These are phyloP conservation scores for Plectosphaerella sp. DNA, from an alignment of 2,329 filamentous ascomycete species.

Conservation along the genomic window DNA sequence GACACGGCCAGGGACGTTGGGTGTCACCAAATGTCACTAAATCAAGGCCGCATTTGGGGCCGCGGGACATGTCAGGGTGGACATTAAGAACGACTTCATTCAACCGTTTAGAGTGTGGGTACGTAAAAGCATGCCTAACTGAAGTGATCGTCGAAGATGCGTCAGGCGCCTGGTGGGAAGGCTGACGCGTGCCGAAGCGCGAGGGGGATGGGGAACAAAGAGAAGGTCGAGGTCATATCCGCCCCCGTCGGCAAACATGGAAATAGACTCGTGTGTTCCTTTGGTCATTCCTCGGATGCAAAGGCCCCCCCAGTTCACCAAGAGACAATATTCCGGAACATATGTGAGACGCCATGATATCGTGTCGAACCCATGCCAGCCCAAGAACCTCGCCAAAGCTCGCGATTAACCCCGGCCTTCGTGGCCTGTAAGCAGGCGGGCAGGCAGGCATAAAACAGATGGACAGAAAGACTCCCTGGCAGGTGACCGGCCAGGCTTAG, in stretches of 20 bases:
- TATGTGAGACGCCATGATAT: constrained; percentile 24
- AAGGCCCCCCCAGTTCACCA: constrained; percentile 9
- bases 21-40: too few species aligned
- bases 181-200: constrained; percentile 7
- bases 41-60: too few species aligned
- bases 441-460: background rate
- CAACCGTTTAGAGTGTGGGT: constrained; percentile 6
- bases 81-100: constrained; percentile 15
- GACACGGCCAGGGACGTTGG: too few species aligned
- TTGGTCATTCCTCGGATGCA: constrained; percentile 12
- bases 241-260: constrained; percentile 17
- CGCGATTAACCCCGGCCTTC: constrained; percentile 2
- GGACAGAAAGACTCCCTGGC: background rate
- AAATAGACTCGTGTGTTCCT: constrained; percentile 14
- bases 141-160: constrained; percentile 12
- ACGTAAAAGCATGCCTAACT: constrained; percentile 14
- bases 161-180: background rate
- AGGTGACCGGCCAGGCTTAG: constrained; percentile 36
- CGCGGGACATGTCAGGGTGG: background rate
- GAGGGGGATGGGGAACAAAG: constrained; percentile 11
- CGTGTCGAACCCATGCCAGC: constrained; percentile 15
- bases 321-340: constrained; percentile 21
- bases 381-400: constrained; percentile 8
- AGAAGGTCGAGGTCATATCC: constrained; percentile 18
- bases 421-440: background rate